Conservation (phyloP, 164 flowering plant genomes). For the Nymphaea colorata region DNA sequence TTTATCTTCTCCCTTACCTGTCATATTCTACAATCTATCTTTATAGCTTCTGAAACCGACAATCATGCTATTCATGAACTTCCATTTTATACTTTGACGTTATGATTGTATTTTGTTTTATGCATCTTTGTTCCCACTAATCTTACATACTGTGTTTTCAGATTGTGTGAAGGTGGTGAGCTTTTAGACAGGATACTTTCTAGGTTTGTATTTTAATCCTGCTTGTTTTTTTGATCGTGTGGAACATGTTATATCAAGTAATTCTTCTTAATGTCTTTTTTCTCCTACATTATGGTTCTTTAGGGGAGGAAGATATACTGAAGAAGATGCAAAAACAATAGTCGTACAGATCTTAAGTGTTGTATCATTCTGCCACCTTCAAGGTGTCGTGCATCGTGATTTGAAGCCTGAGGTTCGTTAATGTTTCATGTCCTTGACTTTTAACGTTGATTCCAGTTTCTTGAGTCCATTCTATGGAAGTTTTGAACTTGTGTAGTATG, state of each 20-base stretch:
- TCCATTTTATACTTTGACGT: not conserved
- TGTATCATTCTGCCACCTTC: slow-evolving; percentile 3
- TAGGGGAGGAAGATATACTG: slow-evolving; percentile 5
- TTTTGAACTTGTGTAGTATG: not conserved
- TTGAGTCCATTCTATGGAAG: not conserved
- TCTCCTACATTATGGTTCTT: not conserved
- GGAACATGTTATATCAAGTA: not conserved
- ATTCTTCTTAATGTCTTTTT: not conserved
- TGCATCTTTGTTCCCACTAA: no score
- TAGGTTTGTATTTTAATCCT: slow-evolving; percentile 27
- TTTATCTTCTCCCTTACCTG: not conserved
- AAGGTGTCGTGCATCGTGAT: slow-evolving; percentile 3
- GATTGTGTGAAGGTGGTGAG: slow-evolving; percentile 97
- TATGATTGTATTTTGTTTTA: not conserved
- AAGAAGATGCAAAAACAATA: slow-evolving; percentile 3
- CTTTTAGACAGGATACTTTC: slow-evolving; percentile 86
- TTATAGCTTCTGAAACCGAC: not conserved
- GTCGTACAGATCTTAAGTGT: slow-evolving; percentile 2
- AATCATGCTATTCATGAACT: slow-evolving; percentile 1
- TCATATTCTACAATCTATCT: not conserved
- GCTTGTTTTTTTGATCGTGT: not conserved
- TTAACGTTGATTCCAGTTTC: not conserved
- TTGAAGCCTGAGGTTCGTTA: slow-evolving; percentile 1
- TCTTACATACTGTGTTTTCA: slow-evolving; percentile 11
- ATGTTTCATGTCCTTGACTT: not conserved